phyloP scores from a whole-genome alignment of 2,329 filamentous ascomycete genomes.

The Colletotrichum sansevieriae region DNA sequence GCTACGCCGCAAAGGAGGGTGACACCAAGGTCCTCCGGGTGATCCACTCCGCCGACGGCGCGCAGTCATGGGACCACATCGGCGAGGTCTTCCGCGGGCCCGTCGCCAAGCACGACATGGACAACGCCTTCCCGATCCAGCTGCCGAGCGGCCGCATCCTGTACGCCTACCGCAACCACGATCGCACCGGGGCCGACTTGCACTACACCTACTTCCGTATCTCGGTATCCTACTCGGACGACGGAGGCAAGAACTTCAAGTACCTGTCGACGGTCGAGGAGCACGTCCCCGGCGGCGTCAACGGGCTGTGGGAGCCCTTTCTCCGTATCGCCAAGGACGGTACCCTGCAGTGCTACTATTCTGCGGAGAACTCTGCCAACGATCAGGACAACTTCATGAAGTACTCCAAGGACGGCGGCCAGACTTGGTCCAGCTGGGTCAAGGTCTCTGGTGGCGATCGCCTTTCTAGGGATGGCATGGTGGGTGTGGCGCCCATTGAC shows the following conservation, averaged over 20 bases:
- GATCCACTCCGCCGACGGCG: constrained; percentile 47
- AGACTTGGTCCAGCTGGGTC: constrained; percentile 51
- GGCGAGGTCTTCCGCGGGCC: constrained; percentile 44
- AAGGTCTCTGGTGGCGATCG: constrained; percentile 52
- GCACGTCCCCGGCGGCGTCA: constrained; percentile 43
- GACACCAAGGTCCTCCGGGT: constrained; percentile 45
- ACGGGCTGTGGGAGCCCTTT: constrained; percentile 62
- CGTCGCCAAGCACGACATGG: constrained; percentile 47
- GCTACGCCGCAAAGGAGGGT: constrained; percentile 47
- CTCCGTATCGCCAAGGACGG: constrained; percentile 54
- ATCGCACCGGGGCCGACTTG: constrained; percentile 42
- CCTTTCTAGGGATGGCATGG: constrained; percentile 59
- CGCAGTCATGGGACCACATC: constrained; percentile 46
- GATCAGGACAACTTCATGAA: constrained; percentile 59
- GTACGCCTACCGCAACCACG: constrained; percentile 54
- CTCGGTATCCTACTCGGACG: constrained; percentile 56
- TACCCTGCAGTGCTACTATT: constrained; percentile 59
- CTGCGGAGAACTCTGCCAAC: constrained; percentile 51
- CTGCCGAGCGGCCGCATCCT: constrained; percentile 53
- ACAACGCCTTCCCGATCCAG: constrained; percentile 51
- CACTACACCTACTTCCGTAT: constrained; percentile 56
- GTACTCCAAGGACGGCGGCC: constrained; percentile 54
- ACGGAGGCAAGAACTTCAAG: constrained; percentile 54
- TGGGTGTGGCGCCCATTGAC: constrained; percentile 54
- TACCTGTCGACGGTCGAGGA: constrained; percentile 50